Evolutionary conservation across 2,329 filamentous ascomycete genomes (phyloP).

Genomic region (Colletotrichum tanaceti): DNA sequence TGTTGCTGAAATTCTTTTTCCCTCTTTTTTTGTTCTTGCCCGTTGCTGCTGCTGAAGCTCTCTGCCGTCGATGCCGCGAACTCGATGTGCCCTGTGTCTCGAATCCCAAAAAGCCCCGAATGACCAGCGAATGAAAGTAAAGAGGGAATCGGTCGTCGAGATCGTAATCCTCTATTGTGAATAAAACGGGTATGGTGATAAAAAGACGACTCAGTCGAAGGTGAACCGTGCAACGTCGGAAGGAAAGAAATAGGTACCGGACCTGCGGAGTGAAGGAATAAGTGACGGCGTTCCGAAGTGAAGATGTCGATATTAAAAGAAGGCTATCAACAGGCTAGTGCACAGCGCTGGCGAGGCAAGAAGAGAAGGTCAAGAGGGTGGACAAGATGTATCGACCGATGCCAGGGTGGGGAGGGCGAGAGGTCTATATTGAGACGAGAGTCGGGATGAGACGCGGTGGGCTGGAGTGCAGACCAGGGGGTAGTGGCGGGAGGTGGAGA

Average conservation of each 20-base stretch:
- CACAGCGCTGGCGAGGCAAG: constrained; percentile 58
- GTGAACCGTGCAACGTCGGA: constrained; percentile 43
- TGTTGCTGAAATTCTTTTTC: constrained; percentile 10
- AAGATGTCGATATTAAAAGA: constrained; percentile 61
- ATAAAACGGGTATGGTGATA: constrained; percentile 35
- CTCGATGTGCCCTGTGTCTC: constrained; percentile 28
- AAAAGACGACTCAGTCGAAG: constrained; percentile 42
- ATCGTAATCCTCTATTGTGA: constrained; percentile 38
- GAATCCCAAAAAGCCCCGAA: constrained; percentile 28
- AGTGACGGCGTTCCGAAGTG: constrained; percentile 46
- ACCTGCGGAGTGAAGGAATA: constrained; percentile 57
- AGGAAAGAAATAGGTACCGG: constrained; percentile 60
- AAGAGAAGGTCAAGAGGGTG: constrained; percentile 47
- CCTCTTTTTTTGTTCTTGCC: constrained; percentile 17
- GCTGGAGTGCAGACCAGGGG: constrained; percentile 34
- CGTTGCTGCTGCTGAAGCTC: constrained; percentile 15
- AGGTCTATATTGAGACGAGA: constrained; percentile 54
- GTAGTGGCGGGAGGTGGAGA: constrained; percentile 16
- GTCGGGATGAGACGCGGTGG: constrained; percentile 35
- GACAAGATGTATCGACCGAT: constrained; percentile 42
- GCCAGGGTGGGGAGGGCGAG: constrained; percentile 39
- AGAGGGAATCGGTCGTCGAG: constrained; percentile 42
- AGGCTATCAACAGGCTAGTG: constrained; percentile 65
- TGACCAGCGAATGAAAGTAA: constrained; percentile 39
- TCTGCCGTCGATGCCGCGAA: constrained; percentile 17